Base-by-base conservation (phyloP, 2,329 filamentous ascomycete species). In the Fusarium illudens region DNA sequence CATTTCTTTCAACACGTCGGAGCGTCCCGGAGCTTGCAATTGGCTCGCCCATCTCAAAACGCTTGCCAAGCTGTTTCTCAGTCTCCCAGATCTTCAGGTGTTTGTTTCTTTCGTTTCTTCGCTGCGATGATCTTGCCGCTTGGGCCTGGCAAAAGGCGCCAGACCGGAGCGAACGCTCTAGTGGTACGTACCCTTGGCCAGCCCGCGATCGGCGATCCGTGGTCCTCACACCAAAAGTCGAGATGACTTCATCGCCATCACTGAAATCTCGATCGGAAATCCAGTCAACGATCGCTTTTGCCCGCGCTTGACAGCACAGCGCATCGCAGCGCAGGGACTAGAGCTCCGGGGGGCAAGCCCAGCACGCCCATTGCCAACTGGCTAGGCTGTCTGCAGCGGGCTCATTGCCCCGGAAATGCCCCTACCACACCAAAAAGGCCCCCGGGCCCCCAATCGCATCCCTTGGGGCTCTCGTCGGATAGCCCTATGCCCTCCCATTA, bases 231-330 rank as follows among this genome's bases (percentile, higher is more conserved):
- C 42, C 62, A 52, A 51, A 57, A 53, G 30, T 64, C 46, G 53
- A n/a, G 59, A 73, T 73, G 71, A 73, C 68, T 74, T 73, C 71
- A 74, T 74, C 51, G n/a, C 58, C 64, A 49, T 58, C 27, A 57
- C 44, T 44, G 39, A 36, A 22, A 36, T 42, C 37, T 51, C 49
- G 60, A 73, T 73, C 71, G 71, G 60, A 34, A 71, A 64, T 60
- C 42, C 32, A 32, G 49, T 55, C 56, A 58, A 37, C 25, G 67
- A 73, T 74, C 71, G 68, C 34, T 27, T 33, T 37, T 13, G 22
- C 19, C 29, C 20, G 19, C 9, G 13, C 9, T 27, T n/a, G 36
- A 51, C 36, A 51, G 33, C 32, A 37, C 29, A 32, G 10, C 39
- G 3, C 39, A 44, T 20, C 39, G 5, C 39, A 44, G 39, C 22